phyloP scores from a whole-genome alignment of 2,329 filamentous ascomycete species.

The Stagonosporopsis cucurbitacearum region DNA sequence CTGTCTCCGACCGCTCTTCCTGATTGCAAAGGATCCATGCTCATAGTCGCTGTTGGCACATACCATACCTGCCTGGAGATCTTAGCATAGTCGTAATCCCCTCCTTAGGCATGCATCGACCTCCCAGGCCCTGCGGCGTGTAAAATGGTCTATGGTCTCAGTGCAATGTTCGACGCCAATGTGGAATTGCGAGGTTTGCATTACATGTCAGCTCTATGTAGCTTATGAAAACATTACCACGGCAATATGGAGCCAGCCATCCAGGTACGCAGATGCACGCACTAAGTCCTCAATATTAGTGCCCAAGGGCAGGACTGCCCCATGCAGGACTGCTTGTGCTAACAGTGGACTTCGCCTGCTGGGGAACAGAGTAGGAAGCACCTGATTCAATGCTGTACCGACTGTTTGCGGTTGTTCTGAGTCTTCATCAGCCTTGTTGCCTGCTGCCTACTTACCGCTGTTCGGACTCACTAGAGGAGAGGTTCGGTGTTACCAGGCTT shows the following conservation, averaged over 20 bases:
- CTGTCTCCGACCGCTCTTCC: slow-evolving; percentile 6
- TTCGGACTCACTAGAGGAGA: slow-evolving; percentile 46
- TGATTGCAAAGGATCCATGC: background rate
- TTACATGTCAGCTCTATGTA: slow-evolving; percentile 10
- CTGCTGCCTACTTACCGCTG: background rate
- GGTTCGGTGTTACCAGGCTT: slow-evolving; percentile 67
- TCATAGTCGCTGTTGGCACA: slow-evolving; percentile 5
- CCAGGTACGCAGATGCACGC: slow-evolving; percentile 81
- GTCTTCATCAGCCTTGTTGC: slow-evolving; percentile 20
- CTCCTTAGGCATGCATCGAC: slow-evolving; percentile 4
- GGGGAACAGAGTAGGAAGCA: slow-evolving; percentile 85
- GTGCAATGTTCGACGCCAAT: slow-evolving; percentile 3
- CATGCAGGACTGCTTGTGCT: slow-evolving; percentile 85
- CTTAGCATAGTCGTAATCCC: slow-evolving; percentile 7
- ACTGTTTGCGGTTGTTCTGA: slow-evolving; percentile 68
- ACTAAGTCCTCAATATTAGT: slow-evolving; percentile 84
- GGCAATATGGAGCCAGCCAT: slow-evolving; percentile 88
- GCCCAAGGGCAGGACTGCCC: slow-evolving; percentile 78
- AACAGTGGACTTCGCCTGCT: slow-evolving; percentile 83
- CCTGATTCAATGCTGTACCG: slow-evolving; percentile 75
- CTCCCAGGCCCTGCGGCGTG: background rate
- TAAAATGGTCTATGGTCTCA: background rate
- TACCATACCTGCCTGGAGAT: slow-evolving; percentile 11
- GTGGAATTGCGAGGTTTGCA: slow-evolving; percentile 12
- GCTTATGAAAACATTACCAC: slow-evolving; percentile 64